Conservation (phyloP, 495 filamentous ascomycete species). For the Neurospora intermedia region DNA sequence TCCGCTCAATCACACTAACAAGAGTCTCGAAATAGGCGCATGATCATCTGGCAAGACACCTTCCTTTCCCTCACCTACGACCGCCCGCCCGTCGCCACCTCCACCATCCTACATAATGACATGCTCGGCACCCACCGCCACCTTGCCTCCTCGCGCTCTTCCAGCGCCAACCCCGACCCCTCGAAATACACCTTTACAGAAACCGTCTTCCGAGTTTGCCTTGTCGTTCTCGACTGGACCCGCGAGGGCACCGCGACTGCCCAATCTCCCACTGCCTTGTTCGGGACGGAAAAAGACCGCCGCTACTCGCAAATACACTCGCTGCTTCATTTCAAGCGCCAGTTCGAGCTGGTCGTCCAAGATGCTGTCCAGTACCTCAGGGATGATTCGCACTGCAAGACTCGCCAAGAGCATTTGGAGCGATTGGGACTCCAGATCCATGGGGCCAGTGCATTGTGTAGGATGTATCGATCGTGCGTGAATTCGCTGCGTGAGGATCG, state of each 20-base stretch:
- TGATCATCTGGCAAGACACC: constrained; percentile 1
- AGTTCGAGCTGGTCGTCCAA: neutral
- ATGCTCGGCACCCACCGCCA: neutral
- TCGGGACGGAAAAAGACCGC: neutral
- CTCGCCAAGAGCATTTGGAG: neutral
- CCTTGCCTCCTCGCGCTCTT: neutral
- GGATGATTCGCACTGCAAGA: neutral
- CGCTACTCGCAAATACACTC: neutral
- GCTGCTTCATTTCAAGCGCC: neutral
- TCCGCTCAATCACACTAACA: neutral
- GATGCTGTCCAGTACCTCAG: neutral
- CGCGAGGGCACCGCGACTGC: neutral
- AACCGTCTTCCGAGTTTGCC: neutral
- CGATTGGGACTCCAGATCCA: neutral
- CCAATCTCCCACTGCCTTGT: neutral
- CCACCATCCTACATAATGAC: neutral
- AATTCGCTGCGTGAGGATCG: neutral
- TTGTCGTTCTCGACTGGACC: neutral
- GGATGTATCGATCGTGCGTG: neutral
- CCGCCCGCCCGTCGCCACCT: neutral
- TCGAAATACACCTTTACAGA: neutral
- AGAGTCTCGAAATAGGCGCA: neutral
- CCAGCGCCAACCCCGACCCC: neutral
- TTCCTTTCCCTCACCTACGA: constrained; percentile 2
- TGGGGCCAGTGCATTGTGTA: neutral